phyloP scores from a whole-genome alignment of 2,329 filamentous ascomycete genomes.

The Aspergillus eucalypticola region DNA sequence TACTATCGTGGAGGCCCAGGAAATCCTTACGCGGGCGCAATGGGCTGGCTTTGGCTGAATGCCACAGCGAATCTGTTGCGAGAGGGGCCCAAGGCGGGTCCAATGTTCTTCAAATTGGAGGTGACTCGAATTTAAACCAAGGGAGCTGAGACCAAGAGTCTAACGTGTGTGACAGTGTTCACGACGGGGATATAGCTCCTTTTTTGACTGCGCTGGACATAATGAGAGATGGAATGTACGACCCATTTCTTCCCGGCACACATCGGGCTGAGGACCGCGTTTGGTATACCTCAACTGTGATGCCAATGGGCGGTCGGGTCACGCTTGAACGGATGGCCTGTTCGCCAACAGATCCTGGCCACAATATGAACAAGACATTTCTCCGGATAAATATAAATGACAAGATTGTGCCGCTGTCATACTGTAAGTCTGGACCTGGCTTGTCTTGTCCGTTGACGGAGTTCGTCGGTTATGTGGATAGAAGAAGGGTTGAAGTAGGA shows the following conservation, averaged over 20 bases:
- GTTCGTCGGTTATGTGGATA: slow-evolving; percentile 46
- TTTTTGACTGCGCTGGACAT: slow-evolving; percentile 56
- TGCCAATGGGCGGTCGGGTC: slow-evolving; percentile 59
- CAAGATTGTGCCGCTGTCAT: slow-evolving; percentile 52
- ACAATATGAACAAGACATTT: slow-evolving; percentile 31
- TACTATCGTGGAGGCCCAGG: slow-evolving; percentile 62
- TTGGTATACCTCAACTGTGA: slow-evolving; percentile 58
- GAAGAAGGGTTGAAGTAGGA: slow-evolving; percentile 46
- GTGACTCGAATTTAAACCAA: slow-evolving; percentile 16
- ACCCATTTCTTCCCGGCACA: slow-evolving; percentile 48
- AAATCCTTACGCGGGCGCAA: slow-evolving; percentile 53
- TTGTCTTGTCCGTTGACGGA: slow-evolving; percentile 49
- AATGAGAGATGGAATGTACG: slow-evolving; percentile 41
- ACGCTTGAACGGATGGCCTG: slow-evolving; percentile 57
- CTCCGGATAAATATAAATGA: slow-evolving; percentile 61
- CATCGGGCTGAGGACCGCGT: slow-evolving; percentile 47
- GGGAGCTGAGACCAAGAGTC: background rate
- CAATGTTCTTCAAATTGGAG: slow-evolving; percentile 60
- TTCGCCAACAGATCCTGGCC: slow-evolving; percentile 16
- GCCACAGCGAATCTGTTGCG: slow-evolving; percentile 54
- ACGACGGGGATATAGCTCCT: slow-evolving; percentile 61
- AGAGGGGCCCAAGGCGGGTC: slow-evolving; percentile 47
- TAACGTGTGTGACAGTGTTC: slow-evolving; percentile 41
- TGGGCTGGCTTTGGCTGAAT: slow-evolving; percentile 62
- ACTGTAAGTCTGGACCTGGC: slow-evolving; percentile 51